Conservation (phyloP, 345 rosid species). For the Anastatica hierochuntica region DNA sequence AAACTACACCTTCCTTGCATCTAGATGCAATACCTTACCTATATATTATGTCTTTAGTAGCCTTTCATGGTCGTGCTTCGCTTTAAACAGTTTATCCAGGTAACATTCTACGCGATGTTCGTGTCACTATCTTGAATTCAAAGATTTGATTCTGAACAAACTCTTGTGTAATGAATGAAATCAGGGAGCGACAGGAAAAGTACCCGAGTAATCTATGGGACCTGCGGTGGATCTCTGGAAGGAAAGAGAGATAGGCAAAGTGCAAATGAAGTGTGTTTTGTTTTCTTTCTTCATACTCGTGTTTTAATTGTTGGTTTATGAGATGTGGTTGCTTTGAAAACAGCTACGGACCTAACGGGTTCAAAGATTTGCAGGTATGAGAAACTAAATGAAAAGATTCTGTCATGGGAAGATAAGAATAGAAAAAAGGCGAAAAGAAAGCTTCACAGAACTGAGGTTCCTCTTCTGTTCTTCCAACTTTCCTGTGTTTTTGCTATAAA, state of each 20-base stretch:
- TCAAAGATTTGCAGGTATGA: slow-evolving; percentile 41
- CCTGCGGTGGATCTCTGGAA: slow-evolving; percentile 50
- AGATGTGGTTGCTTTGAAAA: background rate
- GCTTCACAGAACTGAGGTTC: slow-evolving; percentile 52
- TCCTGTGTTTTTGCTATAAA: too few relatives aligned
- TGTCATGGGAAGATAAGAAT: slow-evolving; percentile 50
- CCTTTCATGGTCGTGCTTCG: too few relatives aligned
- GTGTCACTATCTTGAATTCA: background rate
- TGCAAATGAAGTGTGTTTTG: slow-evolving; percentile 36
- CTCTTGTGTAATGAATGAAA: slow-evolving; percentile 5
- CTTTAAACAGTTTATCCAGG: background rate
- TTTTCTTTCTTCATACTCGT: background rate
- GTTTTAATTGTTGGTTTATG: background rate
- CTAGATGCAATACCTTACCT: background rate
- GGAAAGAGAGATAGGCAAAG: slow-evolving; percentile 40
- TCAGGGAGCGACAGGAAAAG: background rate
- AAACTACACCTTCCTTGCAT: slow-evolving; percentile 17
- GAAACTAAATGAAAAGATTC: slow-evolving; percentile 33
- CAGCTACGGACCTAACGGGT: slow-evolving; percentile 12
- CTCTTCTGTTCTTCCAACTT: background rate
- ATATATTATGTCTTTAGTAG: background rate
- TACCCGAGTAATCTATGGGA: background rate
- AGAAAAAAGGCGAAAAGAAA: slow-evolving; percentile 41
- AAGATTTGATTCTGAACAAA: background rate
- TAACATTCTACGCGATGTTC: background rate